A percentile compares a stretch with the other conserved stretches of the same genome.
phyloP scores from a whole-genome alignment of 495 filamentous ascomycete species.

The Ramalina intermedia region DNA sequence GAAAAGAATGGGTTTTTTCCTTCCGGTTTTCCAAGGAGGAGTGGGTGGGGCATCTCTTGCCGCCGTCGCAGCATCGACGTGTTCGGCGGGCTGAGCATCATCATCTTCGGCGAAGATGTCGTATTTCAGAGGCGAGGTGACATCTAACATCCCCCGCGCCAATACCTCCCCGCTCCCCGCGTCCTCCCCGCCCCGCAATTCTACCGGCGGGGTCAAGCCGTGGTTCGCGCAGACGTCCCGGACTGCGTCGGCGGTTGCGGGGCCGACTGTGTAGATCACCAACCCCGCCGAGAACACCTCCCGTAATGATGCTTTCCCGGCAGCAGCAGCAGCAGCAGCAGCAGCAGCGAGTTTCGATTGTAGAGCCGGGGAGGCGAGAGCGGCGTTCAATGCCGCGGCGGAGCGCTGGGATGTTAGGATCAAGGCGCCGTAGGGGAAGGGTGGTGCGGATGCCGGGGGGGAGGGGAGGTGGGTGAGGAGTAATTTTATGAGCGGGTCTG shows the following conservation, averaged over 20 bases:
- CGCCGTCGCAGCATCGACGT: constrained; percentile 24
- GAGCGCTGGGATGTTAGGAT: constrained; percentile 83
- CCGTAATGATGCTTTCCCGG: too few species aligned
- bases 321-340: too few species aligned
- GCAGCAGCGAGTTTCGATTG: background rate
- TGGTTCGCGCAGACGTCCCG: constrained; percentile 21
- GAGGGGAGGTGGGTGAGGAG: constrained; percentile 6
- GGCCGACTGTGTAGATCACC: constrained; percentile 79
- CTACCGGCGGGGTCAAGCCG: constrained; percentile 13
- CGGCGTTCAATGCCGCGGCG: constrained; percentile 36
- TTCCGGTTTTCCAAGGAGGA: background rate
- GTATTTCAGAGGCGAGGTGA: background rate
- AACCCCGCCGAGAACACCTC: constrained; percentile 18
- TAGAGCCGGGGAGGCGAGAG: constrained; percentile 5
- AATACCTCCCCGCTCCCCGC: constrained; percentile 72
- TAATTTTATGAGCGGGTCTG: constrained; percentile 7
- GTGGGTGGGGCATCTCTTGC: constrained; percentile 22
- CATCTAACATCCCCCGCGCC: constrained; percentile 53
- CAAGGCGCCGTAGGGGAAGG: constrained; percentile 17
- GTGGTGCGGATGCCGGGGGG: background rate
- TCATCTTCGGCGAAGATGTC: constrained; percentile 19
- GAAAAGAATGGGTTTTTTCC: constrained; percentile 56
- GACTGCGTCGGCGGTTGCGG: constrained; percentile 69
- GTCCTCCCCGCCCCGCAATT: constrained; percentile 43
- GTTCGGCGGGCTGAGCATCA: background rate